A percentile compares a stretch with the other conserved stretches of the same genome.
phyloP scores from a whole-genome alignment of 2,329 filamentous ascomycete genomes.

The Cyphellophora attinorum region DNA sequence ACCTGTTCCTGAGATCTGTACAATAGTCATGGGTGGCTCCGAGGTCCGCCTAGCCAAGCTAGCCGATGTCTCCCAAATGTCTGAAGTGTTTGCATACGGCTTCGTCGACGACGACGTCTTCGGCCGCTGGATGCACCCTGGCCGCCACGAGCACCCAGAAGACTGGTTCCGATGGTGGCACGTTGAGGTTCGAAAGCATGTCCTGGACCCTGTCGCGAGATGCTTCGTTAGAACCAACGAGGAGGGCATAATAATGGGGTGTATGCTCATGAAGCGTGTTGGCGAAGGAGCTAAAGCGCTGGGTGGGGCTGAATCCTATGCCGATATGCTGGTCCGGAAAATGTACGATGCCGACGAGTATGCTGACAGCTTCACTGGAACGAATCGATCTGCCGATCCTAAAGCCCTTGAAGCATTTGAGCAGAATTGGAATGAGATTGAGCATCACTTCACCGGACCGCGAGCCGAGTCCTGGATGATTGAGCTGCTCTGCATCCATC shows the following conservation, averaged over 20 bases:
- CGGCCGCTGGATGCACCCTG: conserved; percentile 26
- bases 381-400: conserved; percentile 1
- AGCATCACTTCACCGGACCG: conserved; percentile 18
- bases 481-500: conserved; percentile 27
- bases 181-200: neutral
- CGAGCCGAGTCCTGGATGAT: conserved; percentile 30
- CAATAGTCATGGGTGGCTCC: neutral
- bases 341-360: neutral
- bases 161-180: conserved; percentile 21
- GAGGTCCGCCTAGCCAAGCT: neutral
- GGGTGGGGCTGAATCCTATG: neutral
- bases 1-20: too few species aligned
- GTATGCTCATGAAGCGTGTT: neutral
- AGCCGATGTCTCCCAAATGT: neutral
- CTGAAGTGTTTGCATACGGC: conserved; percentile 19
- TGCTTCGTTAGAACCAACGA: neutral
- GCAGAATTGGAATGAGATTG: conserved; percentile 21
- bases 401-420: conserved; percentile 17
- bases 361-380: neutral
- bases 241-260: neutral
- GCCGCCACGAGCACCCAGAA: conserved; percentile 22
- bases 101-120: conserved; percentile 28
- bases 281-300: neutral
- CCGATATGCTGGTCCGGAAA: neutral
- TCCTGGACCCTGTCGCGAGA: neutral